Conservation (phyloP, 352 stramenopile species). For the Phytophthora foliorum region DNA sequence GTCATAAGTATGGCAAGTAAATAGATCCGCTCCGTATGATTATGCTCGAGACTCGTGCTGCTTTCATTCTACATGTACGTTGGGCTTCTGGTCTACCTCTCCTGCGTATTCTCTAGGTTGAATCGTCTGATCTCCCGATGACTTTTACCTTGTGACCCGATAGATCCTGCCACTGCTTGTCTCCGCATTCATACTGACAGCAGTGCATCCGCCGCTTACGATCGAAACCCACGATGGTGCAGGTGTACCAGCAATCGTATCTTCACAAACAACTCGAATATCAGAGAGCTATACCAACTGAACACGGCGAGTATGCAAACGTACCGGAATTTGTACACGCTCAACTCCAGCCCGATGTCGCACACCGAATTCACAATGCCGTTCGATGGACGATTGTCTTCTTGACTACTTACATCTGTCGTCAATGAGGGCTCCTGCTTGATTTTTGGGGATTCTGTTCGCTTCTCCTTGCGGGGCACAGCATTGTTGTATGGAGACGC, state of each 20-base stretch:
- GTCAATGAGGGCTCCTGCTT: conserved; percentile 13
- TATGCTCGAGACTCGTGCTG: conserved; percentile 19
- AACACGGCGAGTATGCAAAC: neutral
- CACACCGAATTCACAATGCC: conserved; percentile 54
- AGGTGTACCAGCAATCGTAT: conserved; percentile 88
- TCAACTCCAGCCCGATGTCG: conserved; percentile 73
- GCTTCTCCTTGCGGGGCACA: conserved; percentile 38
- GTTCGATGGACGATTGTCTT: conserved; percentile 11
- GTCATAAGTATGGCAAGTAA: conserved; percentile 92
- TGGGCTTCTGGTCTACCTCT: neutral
- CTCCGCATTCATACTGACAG: conserved; percentile 83
- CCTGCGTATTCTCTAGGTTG: conserved; percentile 12
- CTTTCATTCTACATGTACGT: neutral
- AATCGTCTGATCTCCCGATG: conserved; percentile 39
- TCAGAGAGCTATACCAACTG: neutral
- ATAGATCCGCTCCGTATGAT: conserved; percentile 46
- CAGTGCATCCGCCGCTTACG: conserved; percentile 77
- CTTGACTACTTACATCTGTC: conserved; percentile 6
- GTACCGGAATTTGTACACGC: conserved; percentile 76
- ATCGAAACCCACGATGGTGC: conserved; percentile 80
- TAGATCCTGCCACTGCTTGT: conserved; percentile 86
- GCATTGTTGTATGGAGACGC: conserved; percentile 63
- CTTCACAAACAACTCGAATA: conserved; percentile 23
- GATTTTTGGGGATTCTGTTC: conserved; percentile 12
- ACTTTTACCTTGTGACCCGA: conserved; percentile 59